Evolutionary conservation across 495 filamentous ascomycete genomes (phyloP), one percentile per base, ranked within the genome.

Genomic region (Staphylotrichum tortipilum): DNA sequence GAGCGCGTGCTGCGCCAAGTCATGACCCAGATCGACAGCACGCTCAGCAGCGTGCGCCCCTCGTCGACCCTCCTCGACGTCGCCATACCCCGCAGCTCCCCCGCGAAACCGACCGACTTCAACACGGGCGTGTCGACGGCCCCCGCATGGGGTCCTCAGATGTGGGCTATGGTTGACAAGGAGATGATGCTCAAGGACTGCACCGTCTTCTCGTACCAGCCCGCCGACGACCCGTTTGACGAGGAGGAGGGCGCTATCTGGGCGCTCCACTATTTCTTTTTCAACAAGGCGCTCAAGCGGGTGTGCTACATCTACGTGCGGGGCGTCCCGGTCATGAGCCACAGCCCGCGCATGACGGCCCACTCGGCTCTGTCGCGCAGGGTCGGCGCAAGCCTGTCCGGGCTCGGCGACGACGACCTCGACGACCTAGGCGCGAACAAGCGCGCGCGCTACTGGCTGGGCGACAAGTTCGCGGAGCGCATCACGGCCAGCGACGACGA

Each of bases 221-320:
- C 92, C 0, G 79, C 84, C 18, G 88, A 95, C 50, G 86, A 88
- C 33, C 80, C 82, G 11, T 90, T 90, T 49, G 87, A 89, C 49
- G 89, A 87, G 21, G 92, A 95, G 51, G 87, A 94, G 58, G 83
- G 86, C 42, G 84, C 90, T 4, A 87, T 97, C 34, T 98, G 94
- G 94, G 90, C 86, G 53, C 72, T 88, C 49, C 87, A 96, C 64
- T 95, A 94, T 66, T 94, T 98, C 73, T 94, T 97, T 68, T 97
- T 95, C 78, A 95, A 92, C 73, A 94, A 90, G 55, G 70, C 79
- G 18, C 77, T 80, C 58, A 98, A 97, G 71, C 79, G 92, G n/a
- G 90, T 98, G 18, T 91, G 87, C 58, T 97, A 97, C 64, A 68
- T 98, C 28, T 92, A 95, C 60, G 74, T 96, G 28, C 80, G 89